These are phyloP conservation scores for Trichoderma pleuroti DNA, from an alignment of 2,329 filamentous ascomycete species.

Conservation along the genomic window DNA sequence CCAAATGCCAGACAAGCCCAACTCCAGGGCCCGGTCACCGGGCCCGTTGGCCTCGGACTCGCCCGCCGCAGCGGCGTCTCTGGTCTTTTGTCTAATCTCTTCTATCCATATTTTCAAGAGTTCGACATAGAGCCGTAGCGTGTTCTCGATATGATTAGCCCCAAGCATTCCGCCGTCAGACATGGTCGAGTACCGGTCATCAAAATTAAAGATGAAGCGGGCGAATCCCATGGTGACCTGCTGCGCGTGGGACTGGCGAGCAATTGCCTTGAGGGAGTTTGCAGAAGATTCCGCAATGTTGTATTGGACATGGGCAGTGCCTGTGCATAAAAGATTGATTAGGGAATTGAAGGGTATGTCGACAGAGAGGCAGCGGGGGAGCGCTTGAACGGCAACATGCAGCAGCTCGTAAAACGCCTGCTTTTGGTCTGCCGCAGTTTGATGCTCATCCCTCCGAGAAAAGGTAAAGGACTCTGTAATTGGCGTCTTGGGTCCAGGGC, in stretches of 20 bases:
- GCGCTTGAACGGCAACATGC: conserved; percentile 89
- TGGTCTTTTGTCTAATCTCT: conserved; percentile 83
- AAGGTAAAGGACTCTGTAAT: conserved; percentile 95
- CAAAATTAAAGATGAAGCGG: conserved; percentile 97
- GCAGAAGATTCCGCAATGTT: conserved; percentile 92
- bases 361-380: conserved; percentile 87
- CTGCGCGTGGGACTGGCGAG: conserved; percentile 86
- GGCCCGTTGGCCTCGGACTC: conserved; percentile 57
- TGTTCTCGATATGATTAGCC: conserved; percentile 90
- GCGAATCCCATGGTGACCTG: conserved; percentile 96
- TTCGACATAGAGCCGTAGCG: conserved; percentile 87
- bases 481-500: conserved; percentile 85
- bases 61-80: conserved; percentile 66
- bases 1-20: conserved; percentile 69
- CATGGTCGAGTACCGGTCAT: conserved; percentile 95
- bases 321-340: conserved; percentile 92
- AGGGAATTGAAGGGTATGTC: conserved; percentile 91
- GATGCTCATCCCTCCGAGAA: conserved; percentile 73
- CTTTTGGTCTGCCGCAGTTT: conserved; percentile 72
- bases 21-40: conserved; percentile 70
- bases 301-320: conserved; percentile 88
- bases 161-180: conserved; percentile 96
- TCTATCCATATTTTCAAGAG: conserved; percentile 96
- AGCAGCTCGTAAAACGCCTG: conserved; percentile 94
- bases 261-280: conserved; percentile 91